Percentiles rank a stretch among this genome's conserved stretches.
phyloP scores from a whole-genome alignment of 345 rosid species.

The Murraya koenigii region DNA sequence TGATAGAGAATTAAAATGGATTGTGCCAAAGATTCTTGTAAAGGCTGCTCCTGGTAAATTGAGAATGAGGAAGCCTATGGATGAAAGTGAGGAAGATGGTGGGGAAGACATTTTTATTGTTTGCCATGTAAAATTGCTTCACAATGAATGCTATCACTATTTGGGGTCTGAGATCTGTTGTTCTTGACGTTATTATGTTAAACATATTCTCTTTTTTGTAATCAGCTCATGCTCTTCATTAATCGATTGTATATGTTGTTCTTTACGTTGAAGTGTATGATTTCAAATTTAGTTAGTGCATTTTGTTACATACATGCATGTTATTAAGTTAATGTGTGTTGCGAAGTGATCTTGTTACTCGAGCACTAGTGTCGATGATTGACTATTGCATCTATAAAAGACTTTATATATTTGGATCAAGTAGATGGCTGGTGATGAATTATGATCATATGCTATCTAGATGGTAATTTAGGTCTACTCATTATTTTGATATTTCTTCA shows the following conservation, averaged over 20 bases:
- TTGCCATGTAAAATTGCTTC: constrained; percentile 67
- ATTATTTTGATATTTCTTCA: too few species aligned
- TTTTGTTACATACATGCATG: neutral
- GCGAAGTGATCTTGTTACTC: neutral
- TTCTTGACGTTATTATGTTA: too few species aligned
- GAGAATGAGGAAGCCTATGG: constrained; percentile 84
- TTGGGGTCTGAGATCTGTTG: too few species aligned
- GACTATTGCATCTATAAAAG: too few species aligned
- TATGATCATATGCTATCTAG: neutral
- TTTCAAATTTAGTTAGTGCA: too few species aligned
- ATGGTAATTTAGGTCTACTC: neutral
- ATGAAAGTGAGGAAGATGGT: constrained; percentile 51
- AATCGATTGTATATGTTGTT: too few species aligned
- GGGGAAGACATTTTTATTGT: constrained; percentile 71
- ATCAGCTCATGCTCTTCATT: too few species aligned
- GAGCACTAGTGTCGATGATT: too few species aligned
- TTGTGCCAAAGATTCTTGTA: constrained; percentile 63
- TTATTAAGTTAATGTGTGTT: neutral
- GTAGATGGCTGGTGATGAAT: neutral
- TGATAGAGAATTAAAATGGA: constrained; percentile 88
- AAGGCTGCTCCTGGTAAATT: constrained; percentile 65
- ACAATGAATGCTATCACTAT: constrained; percentile 54
- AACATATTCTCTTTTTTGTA: too few species aligned
- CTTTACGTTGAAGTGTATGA: too few species aligned
- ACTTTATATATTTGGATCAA: too few species aligned